Percentiles rank a stretch among this genome's conserved stretches.
Conservation (phyloP, 129 eudicot species). For the Apium graveolens region DNA sequence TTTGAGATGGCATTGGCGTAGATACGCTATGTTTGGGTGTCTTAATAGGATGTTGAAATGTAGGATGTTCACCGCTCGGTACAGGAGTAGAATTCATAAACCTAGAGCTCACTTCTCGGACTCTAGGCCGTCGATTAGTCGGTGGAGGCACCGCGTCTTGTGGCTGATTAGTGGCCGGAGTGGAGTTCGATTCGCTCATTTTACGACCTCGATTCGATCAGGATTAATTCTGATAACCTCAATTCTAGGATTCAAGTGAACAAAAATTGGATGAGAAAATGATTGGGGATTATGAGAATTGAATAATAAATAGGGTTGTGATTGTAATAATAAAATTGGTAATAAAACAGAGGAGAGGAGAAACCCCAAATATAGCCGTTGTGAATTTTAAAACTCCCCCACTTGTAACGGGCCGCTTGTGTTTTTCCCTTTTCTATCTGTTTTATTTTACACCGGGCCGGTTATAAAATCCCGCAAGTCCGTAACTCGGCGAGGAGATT, state of each 20-base stretch:
- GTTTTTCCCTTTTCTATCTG: neutral
- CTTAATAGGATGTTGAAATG: neutral
- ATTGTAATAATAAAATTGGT: neutral
- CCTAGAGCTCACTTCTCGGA: slow-evolving; percentile 78
- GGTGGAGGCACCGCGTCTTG: slow-evolving; percentile 28
- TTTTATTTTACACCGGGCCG: neutral
- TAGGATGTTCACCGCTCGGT: neutral
- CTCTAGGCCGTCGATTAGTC: slow-evolving; percentile 57
- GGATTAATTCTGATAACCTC: neutral
- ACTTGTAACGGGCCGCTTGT: neutral
- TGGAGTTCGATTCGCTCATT: slow-evolving; percentile 12
- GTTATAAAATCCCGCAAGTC: too few relatives aligned
- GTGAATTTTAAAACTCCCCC: neutral
- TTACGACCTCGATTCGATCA: slow-evolving; percentile 3
- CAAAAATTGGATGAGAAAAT: neutral
- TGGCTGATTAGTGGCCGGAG: slow-evolving; percentile 7
- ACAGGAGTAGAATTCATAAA: slow-evolving; percentile 51
- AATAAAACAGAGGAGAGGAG: neutral
- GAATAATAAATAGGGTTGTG: neutral
- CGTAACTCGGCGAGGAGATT: too few relatives aligned
- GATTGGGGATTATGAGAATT: neutral
- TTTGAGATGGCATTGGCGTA: neutral
- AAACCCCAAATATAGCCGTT: neutral
- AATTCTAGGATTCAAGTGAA: neutral
- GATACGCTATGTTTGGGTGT: neutral